These are phyloP conservation scores for Microthlaspi erraticum DNA, from an alignment of 345 rosid genomes.

Conservation along the genomic window DNA sequence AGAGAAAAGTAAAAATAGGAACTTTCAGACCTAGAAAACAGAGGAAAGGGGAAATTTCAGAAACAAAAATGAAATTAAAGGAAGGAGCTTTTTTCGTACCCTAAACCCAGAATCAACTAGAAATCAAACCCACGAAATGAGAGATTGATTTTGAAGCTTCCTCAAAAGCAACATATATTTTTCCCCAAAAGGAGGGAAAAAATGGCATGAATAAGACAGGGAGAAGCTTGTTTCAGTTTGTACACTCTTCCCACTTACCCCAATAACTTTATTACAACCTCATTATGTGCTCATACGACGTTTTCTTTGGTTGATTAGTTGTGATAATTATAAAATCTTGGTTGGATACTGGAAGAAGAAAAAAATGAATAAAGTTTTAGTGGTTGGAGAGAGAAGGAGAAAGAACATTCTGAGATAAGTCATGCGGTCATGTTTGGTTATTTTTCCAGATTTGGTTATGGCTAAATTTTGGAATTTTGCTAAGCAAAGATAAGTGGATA, in stretches of 20 bases:
- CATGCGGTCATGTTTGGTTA: slow-evolving; percentile 26
- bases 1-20: background rate
- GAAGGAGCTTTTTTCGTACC: slow-evolving; percentile 26
- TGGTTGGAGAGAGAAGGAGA: slow-evolving; percentile 7
- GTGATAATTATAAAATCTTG: background rate
- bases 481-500: background rate
- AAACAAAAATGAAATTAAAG: background rate
- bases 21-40: slow-evolving; percentile 24
- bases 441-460: slow-evolving; percentile 35
- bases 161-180: background rate
- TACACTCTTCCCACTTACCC: slow-evolving; percentile 16
- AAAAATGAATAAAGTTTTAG: background rate
- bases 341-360: background rate
- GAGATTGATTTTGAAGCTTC: slow-evolving; percentile 11
- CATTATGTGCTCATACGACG: slow-evolving; percentile 3
- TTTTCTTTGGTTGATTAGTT: slow-evolving; percentile 16
- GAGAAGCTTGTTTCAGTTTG: slow-evolving; percentile 9
- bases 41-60: slow-evolving; percentile 4
- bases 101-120: slow-evolving; percentile 18
- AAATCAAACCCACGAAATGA: slow-evolving; percentile 21
- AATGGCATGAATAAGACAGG: background rate
- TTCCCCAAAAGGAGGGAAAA: background rate
- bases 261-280: slow-evolving; percentile 22
- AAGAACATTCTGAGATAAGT: background rate
- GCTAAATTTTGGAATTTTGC: slow-evolving; percentile 17